phyloP scores from a whole-genome alignment of 2,329 filamentous ascomycete genomes.

The Penicillium capsulatum region DNA sequence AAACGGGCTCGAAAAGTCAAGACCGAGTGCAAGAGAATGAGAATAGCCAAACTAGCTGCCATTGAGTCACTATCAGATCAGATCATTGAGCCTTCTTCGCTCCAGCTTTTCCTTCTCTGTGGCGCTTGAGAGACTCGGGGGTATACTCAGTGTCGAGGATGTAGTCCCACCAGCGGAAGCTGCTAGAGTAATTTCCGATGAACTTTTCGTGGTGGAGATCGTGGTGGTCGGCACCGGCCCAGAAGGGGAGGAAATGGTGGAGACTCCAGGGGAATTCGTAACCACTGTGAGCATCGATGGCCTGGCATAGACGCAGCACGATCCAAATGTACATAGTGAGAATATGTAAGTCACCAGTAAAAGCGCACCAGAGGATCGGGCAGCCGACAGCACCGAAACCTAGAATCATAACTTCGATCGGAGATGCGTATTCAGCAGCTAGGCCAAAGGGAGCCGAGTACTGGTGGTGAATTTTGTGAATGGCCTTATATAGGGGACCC shows the following conservation, averaged over 20 bases:
- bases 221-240: constrained; percentile 95
- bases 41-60: background rate
- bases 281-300: constrained; percentile 93
- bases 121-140: constrained; percentile 76
- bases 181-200: constrained; percentile 95
- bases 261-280: constrained; percentile 98
- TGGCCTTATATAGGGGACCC: constrained; percentile 88
- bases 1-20: background rate
- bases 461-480: constrained; percentile 99
- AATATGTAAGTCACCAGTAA: constrained; percentile 87
- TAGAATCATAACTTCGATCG: constrained; percentile 93
- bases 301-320: constrained; percentile 85
- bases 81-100: constrained; percentile 27
- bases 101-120: constrained; percentile 57
- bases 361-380: constrained; percentile 75
- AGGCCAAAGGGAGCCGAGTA: constrained; percentile 97
- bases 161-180: constrained; percentile 99
- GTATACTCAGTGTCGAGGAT: constrained; percentile 88
- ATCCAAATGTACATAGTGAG: constrained; percentile 99
- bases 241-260: constrained; percentile 93
- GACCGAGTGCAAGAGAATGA: background rate
- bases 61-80: background rate
- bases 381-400: constrained; percentile 79
- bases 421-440: constrained; percentile 94
- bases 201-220: constrained; percentile 98